Conservation (phyloP, 2,329 filamentous ascomycete species). For the Xylariales sp. region DNA sequence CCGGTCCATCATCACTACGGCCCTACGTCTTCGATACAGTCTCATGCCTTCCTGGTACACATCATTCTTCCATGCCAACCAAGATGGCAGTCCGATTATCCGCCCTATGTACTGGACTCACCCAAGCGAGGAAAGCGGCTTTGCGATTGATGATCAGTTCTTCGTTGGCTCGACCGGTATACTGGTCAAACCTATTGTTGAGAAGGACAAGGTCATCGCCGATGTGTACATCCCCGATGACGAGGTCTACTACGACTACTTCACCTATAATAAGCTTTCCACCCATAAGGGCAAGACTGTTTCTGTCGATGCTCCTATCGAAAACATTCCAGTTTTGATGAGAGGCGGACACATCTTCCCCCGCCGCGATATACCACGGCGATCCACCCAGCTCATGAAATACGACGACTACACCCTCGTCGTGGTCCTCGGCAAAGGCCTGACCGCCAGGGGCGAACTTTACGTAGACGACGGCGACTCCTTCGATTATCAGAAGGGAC, state of each 20-base stretch:
- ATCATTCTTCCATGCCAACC: constrained; percentile 84
- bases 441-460: constrained; percentile 71
- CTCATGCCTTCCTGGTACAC: constrained; percentile 95
- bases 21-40: constrained; percentile 81
- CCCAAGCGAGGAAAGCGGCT: constrained; percentile 79
- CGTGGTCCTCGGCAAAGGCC: constrained; percentile 62
- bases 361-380: constrained; percentile 80
- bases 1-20: constrained; percentile 78
- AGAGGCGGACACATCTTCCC: constrained; percentile 89
- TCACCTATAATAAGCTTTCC: constrained; percentile 71
- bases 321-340: constrained; percentile 87
- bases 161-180: constrained; percentile 86
- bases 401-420: constrained; percentile 95
- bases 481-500: constrained; percentile 80
- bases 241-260: constrained; percentile 93
- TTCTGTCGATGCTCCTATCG: constrained; percentile 70
- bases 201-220: constrained; percentile 65
- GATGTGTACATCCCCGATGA: constrained; percentile 86
- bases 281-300: constrained; percentile 66
- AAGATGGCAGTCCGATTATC: constrained; percentile 79
- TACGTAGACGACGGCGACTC: constrained; percentile 94
- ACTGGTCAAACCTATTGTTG: constrained; percentile 85
- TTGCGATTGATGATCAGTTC: constrained; percentile 86
- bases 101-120: constrained; percentile 92
- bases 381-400: constrained; percentile 83